These are phyloP conservation scores for Digitaria exilis DNA, from an alignment of 202 grass and related monocot species.

Conservation along the genomic window DNA sequence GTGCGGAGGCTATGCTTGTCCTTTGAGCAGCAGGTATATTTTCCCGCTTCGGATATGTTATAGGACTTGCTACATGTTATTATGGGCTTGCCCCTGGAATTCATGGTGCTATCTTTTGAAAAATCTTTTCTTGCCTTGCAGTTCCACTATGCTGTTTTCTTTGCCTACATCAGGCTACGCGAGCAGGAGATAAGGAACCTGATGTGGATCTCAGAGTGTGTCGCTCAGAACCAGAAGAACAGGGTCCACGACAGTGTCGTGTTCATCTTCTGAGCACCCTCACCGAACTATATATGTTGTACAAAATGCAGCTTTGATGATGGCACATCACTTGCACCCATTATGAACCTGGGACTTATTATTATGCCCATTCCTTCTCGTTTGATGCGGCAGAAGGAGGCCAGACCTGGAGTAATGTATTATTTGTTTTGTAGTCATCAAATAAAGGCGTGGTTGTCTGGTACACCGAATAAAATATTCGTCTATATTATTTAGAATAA, in stretches of 20 bases:
- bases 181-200: slow-evolving; percentile 98
- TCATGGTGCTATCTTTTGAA: slow-evolving; percentile 3
- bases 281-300: slow-evolving; percentile 17
- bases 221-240: slow-evolving; percentile 91
- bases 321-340: slow-evolving; percentile 30
- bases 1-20: slow-evolving; percentile 82
- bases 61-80: neutral
- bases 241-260: slow-evolving; percentile 98
- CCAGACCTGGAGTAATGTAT: slow-evolving; percentile 42
- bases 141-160: slow-evolving; percentile 98
- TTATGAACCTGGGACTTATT: slow-evolving; percentile 34
- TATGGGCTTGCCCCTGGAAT: neutral
- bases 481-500: slow-evolving; percentile 25
- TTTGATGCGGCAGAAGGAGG: neutral
- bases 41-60: neutral
- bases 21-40: slow-evolving; percentile 90
- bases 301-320: slow-evolving; percentile 49
- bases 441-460: slow-evolving; percentile 48
- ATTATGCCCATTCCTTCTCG: neutral
- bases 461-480: slow-evolving; percentile 44
- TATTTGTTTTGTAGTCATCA: slow-evolving; percentile 46
- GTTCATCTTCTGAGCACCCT: slow-evolving; percentile 69
- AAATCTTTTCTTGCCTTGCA: slow-evolving; percentile 45
- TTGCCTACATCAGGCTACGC: slow-evolving; percentile 87
- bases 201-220: slow-evolving; percentile 98